A percentile compares a stretch with the other conserved stretches of the same genome.
Evolutionary conservation across 441 rosid genomes (phyloP).

Genomic region (Erodium texanum): DNA sequence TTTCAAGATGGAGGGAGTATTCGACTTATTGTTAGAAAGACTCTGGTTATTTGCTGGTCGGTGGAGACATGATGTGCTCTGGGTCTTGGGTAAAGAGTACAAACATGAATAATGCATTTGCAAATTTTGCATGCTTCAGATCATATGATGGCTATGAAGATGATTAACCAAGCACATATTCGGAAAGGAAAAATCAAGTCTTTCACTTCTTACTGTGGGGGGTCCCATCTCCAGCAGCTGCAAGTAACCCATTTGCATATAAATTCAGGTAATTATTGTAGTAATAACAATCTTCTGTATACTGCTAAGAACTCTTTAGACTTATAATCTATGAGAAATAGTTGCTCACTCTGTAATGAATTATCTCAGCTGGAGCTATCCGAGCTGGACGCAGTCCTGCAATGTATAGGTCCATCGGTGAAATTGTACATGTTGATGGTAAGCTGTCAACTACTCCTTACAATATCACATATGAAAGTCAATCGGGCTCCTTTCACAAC

Average conservation of each 20-base stretch:
- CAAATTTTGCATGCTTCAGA: conserved; percentile 42
- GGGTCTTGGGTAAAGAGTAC: not conserved
- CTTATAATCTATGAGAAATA: not conserved
- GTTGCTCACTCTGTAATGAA: conserved; percentile 13
- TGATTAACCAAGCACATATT: conserved; percentile 68
- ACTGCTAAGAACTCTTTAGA: no score
- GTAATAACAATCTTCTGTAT: no score
- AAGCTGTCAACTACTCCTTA: conserved; percentile 13
- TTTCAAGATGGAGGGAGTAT: not conserved
- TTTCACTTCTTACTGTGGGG: conserved; percentile 85
- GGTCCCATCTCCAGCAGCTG: conserved; percentile 96
- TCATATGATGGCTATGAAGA: conserved; percentile 98
- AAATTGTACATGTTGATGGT: conserved; percentile 63
- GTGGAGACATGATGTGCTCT: not conserved
- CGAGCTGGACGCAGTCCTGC: conserved; percentile 74
- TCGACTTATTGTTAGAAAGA: not conserved
- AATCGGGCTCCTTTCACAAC: not conserved
- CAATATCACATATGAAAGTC: no score
- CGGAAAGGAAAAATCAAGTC: conserved; percentile 72
- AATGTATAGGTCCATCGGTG: conserved; percentile 43
- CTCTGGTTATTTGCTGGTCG: not conserved
- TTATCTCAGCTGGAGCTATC: conserved; percentile 75
- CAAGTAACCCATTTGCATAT: conserved; percentile 82
- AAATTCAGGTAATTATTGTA: conserved; percentile 63
- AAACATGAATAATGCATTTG: no score